A percentile compares a stretch with the other conserved stretches of the same genome.
Evolutionary conservation across 106 monocot genomes (phyloP).

Genomic region (Ottelia alismoides): DNA sequence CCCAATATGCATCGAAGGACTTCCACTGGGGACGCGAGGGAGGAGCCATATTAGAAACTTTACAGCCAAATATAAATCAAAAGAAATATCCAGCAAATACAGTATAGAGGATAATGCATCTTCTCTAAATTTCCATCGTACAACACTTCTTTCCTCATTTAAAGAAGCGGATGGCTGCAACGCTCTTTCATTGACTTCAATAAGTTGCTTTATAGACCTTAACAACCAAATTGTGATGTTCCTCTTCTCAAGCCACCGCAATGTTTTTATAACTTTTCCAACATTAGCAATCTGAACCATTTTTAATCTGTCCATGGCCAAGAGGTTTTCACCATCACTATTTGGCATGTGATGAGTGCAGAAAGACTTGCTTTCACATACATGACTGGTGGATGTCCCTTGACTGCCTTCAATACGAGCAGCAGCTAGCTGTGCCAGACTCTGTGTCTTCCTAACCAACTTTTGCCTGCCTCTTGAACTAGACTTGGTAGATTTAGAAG

Average conservation of each 20-base stretch:
- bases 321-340: slow-evolving; percentile 32
- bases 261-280: slow-evolving; percentile 48
- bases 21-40: slow-evolving; percentile 27
- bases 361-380: slow-evolving; percentile 68
- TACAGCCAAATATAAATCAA: slow-evolving; percentile 54
- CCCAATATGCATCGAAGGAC: slow-evolving; percentile 30
- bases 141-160: slow-evolving; percentile 31
- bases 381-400: slow-evolving; percentile 93
- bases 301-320: slow-evolving; percentile 27
- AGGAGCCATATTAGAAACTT: slow-evolving; percentile 83
- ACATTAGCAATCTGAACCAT: slow-evolving; percentile 34
- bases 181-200: slow-evolving; percentile 59
- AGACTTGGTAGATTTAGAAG: slow-evolving; percentile 49
- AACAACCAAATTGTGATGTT: slow-evolving; percentile 74
- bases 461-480: slow-evolving; percentile 64
- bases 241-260: slow-evolving; percentile 74
- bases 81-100: slow-evolving; percentile 71
- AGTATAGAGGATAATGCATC: slow-evolving; percentile 60
- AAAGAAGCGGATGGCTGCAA: slow-evolving; percentile 28
- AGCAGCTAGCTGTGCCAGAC: slow-evolving; percentile 75
- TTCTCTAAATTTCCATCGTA: slow-evolving; percentile 81
- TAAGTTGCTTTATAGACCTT: slow-evolving; percentile 36
- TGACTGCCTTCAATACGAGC: slow-evolving; percentile 87
- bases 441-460: slow-evolving; percentile 68
- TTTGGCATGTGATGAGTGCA: slow-evolving; percentile 64